Conservation (phyloP, 2,329 filamentous ascomycete genomes). For the Huntiella decipiens region DNA sequence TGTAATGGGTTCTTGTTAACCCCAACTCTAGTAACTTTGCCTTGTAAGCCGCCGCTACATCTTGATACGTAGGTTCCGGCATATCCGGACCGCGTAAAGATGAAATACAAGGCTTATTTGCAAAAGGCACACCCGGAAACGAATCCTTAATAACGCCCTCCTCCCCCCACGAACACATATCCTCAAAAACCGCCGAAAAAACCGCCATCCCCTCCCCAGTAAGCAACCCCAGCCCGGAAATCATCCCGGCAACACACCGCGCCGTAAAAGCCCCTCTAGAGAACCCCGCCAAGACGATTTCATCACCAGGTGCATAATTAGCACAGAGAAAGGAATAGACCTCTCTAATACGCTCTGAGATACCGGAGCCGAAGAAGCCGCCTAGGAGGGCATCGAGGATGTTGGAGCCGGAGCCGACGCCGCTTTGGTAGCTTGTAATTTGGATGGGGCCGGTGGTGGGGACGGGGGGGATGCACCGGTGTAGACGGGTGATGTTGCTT, state of each 20-base stretch:
- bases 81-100: conserved; percentile 18
- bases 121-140: conserved; percentile 28
- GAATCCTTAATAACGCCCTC: conserved; percentile 24
- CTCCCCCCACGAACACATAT: conserved; percentile 34
- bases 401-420: conserved; percentile 35
- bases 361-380: conserved; percentile 35
- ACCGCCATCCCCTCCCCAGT: conserved; percentile 32
- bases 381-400: conserved; percentile 31
- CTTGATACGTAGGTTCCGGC: background rate
- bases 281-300: conserved; percentile 37
- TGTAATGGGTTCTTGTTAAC: conserved; percentile 20
- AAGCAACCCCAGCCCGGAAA: conserved; percentile 30
- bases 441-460: conserved; percentile 34
- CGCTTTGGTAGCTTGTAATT: conserved; percentile 41
- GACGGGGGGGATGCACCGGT: conserved; percentile 32
- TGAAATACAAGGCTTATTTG: conserved; percentile 23
- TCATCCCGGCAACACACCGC: conserved; percentile 35
- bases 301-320: conserved; percentile 39
- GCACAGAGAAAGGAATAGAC: conserved; percentile 43
- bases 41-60: conserved; percentile 25
- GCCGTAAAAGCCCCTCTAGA: conserved; percentile 40
- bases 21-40: conserved; percentile 24
- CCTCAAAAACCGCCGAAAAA: conserved; percentile 37
- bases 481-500: conserved; percentile 42
- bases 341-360: conserved; percentile 38